Evolutionary conservation across 192 early-diverging fungal genomes (phyloP).

Genomic region (Backusella macrospora): DNA sequence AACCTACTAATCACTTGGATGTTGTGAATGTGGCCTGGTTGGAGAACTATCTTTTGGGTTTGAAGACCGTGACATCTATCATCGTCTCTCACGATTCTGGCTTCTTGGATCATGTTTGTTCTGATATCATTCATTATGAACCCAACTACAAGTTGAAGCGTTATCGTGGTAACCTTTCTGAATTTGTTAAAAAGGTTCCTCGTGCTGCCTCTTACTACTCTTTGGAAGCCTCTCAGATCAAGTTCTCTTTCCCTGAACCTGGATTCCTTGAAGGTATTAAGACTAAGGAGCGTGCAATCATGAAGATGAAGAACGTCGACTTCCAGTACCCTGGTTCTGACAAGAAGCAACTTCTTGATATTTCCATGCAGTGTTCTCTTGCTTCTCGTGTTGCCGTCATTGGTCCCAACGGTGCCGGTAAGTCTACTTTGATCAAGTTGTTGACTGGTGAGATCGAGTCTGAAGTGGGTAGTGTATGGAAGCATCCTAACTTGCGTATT

Average conservation of each 20-base stretch:
- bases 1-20: conserved; percentile 88
- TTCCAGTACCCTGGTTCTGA: conserved; percentile 71
- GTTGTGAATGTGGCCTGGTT: conserved; percentile 62
- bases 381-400: conserved; percentile 80
- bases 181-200: conserved; percentile 77
- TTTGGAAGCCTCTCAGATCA: conserved; percentile 62
- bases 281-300: conserved; percentile 73
- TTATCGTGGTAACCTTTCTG: conserved; percentile 79
- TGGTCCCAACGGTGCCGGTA: conserved; percentile 78
- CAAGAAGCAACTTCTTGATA: conserved; percentile 61
- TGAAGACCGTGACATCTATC: conserved; percentile 77
- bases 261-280: conserved; percentile 77
- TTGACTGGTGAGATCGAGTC: conserved; percentile 75
- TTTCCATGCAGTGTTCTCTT: conserved; percentile 66
- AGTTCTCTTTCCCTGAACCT: conserved; percentile 76
- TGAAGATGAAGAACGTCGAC: conserved; percentile 74
- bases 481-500: conserved; percentile 60
- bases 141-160: conserved; percentile 67
- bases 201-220: conserved; percentile 80
- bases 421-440: conserved; percentile 73
- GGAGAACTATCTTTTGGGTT: conserved; percentile 70
- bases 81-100: conserved; percentile 88
- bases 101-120: conserved; percentile 82
- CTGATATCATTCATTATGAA: conserved; percentile 87
- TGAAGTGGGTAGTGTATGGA: conserved; percentile 67